These are phyloP conservation scores for Barnettozyma wickerhamii DNA, from an alignment of 805 yeast genomes.

Conservation along the genomic window DNA sequence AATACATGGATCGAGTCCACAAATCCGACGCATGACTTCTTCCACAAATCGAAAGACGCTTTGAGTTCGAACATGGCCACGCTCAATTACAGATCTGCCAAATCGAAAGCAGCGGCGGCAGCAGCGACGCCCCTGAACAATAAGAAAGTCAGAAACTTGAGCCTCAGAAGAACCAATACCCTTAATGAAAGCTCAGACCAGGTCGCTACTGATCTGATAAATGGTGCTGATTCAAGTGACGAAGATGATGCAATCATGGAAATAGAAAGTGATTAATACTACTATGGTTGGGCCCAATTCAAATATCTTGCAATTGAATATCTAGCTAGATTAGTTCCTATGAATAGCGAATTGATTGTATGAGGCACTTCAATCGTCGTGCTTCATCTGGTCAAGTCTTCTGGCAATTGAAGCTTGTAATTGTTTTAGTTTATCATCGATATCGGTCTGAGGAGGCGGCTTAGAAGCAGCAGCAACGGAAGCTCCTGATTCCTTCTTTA, in stretches of 20 bases:
- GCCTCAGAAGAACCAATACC: constrained; percentile 7
- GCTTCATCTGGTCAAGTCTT: not conserved
- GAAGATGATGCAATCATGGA: constrained; percentile 55
- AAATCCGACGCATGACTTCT: constrained; percentile 20
- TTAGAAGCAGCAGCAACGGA: too few relatives aligned
- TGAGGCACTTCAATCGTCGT: not conserved
- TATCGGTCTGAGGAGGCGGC: too few relatives aligned
- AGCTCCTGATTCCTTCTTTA: too few relatives aligned
- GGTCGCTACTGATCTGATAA: constrained; percentile 23
- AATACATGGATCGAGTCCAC: constrained; percentile 29
- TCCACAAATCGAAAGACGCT: constrained; percentile 24
- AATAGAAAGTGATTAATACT: constrained; percentile 45
- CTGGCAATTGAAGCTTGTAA: not conserved
- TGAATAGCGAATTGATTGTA: not conserved
- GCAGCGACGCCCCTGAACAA: constrained; percentile 24
- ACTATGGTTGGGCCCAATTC: not conserved
- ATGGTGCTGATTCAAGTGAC: constrained; percentile 37
- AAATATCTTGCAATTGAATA: too few relatives aligned
- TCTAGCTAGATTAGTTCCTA: too few relatives aligned
- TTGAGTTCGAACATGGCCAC: constrained; percentile 27
- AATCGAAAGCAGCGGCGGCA: constrained; percentile 7
- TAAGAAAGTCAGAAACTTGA: constrained; percentile 17
- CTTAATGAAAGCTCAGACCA: constrained; percentile 21
- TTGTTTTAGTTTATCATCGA: not conserved
- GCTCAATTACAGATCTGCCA: constrained; percentile 20